phyloP scores from a whole-genome alignment of 805 yeast genomes.

The Ogataea methylovora region DNA sequence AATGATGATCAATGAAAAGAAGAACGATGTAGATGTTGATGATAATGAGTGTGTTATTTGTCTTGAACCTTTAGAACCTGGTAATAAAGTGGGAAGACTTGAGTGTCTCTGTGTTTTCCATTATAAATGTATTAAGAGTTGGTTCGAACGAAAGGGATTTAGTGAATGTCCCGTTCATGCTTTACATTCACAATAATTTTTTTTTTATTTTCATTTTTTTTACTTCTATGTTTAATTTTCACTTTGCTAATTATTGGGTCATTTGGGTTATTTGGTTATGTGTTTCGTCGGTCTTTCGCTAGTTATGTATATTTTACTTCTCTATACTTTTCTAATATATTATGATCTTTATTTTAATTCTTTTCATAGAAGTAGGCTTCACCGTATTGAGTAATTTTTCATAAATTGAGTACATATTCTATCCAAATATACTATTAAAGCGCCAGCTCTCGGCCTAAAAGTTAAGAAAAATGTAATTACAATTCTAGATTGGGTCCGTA shows the following conservation, averaged over 20 bases:
- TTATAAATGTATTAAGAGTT: conserved; percentile 79
- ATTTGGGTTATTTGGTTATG: background rate
- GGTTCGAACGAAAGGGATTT: conserved; percentile 83
- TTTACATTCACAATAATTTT: conserved; percentile 20
- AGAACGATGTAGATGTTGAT: conserved; percentile 21
- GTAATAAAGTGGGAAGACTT: conserved; percentile 83
- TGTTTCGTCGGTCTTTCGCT: too few species aligned
- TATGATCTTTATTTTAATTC: too few species aligned
- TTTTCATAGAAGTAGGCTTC: too few species aligned
- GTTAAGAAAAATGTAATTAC: too few species aligned
- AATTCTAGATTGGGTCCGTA: too few species aligned
- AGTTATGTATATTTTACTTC: background rate
- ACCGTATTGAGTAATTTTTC: too few species aligned
- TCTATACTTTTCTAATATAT: background rate
- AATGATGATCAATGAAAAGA: background rate
- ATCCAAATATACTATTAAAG: too few species aligned
- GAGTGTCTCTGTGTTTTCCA: conserved; percentile 96
- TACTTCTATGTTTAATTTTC: background rate
- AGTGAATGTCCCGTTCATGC: conserved; percentile 86
- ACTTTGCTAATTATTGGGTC: background rate
- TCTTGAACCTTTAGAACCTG: conserved; percentile 78
- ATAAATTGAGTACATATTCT: too few species aligned
- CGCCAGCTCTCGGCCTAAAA: too few species aligned
- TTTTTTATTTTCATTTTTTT: too few species aligned
- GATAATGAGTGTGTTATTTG: conserved; percentile 89